phyloP scores from a whole-genome alignment of 2,329 filamentous ascomycete species.

The Ambrosiella xylebori region DNA sequence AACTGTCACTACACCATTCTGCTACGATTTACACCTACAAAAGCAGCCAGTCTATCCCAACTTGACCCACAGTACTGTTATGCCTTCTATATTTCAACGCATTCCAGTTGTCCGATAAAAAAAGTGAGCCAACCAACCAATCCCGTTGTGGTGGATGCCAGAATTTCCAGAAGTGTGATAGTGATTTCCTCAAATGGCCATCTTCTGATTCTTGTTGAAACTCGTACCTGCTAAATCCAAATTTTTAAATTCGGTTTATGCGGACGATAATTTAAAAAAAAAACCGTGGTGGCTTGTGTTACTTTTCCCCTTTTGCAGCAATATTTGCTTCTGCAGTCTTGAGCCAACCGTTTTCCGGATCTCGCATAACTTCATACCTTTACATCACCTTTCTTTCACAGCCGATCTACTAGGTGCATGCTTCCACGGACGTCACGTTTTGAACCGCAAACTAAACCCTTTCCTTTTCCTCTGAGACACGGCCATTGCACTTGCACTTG shows the following conservation, averaged over 20 bases:
- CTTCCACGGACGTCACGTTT: not conserved
- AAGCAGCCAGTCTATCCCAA: not conserved
- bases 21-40: not conserved
- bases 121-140: not conserved
- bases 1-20: too few relatives aligned
- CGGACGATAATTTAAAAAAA: not conserved
- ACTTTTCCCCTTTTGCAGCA: not conserved
- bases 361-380: not conserved
- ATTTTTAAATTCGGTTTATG: not conserved
- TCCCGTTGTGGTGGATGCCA: not conserved
- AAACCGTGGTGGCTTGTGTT: not conserved
- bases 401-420: not conserved
- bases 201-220: not conserved
- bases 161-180: not conserved
- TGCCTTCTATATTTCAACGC: not conserved
- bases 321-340: not conserved
- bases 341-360: not conserved
- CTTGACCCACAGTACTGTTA: not conserved
- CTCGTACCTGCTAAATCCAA: not conserved
- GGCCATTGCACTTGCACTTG: not conserved
- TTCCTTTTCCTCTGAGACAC: not conserved
- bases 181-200: not conserved
- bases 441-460: not conserved
- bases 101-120: not conserved
- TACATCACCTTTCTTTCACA: not conserved